Evolutionary conservation across 106 monocot genomes (phyloP), one percentile per base, ranked within the genome.

Genomic region (Phalaenopsis equestris): DNA sequence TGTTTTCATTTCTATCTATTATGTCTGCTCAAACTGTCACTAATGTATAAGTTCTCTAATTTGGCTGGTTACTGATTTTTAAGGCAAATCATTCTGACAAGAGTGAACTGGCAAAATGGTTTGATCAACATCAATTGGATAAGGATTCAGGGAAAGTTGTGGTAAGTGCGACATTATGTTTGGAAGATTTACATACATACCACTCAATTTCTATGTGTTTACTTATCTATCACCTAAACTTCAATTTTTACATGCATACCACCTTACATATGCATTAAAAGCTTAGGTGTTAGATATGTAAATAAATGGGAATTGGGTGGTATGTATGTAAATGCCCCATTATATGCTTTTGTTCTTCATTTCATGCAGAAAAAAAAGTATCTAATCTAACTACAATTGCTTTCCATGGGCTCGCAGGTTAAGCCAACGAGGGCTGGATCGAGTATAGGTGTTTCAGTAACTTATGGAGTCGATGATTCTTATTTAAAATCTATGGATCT

Each of bases 361-460:
- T 15, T 68, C 8, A 30, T 8, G 11, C 39, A 39, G 45, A 46
- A 16, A 52, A 52, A 17, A 70, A 47, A 48, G 61, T 48, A 73
- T 41, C 23, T 57, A 55, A 75, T 78, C 55, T 77, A 74, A 57
- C 57, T 52, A 67, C 83, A 41, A 24, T 79, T 73, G 42, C 37
- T 55, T 56, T 83, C 30, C 78, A 12, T 42, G 24, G 15, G 23
- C 76, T 52, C 45, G 30, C 82, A 96, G 93, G 96, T 94, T 74
- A 96, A 96, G 80, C 96, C 96, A 70, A 82, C 91, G 79, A 90
- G 79, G 75, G 89, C 91, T 58, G 96, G 96, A 81, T 96, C 93
- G 68, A 96, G 96, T 84, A 94, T 96, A 79, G 96, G 96, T 77
- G 91, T 96, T 72, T 75, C 74, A 57, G 86, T 93, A 74, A 94